A percentile compares a stretch with the other conserved stretches of the same genome.
Conservation (phyloP, 2,329 filamentous ascomycete species). For the Trichoderma asperellum region DNA sequence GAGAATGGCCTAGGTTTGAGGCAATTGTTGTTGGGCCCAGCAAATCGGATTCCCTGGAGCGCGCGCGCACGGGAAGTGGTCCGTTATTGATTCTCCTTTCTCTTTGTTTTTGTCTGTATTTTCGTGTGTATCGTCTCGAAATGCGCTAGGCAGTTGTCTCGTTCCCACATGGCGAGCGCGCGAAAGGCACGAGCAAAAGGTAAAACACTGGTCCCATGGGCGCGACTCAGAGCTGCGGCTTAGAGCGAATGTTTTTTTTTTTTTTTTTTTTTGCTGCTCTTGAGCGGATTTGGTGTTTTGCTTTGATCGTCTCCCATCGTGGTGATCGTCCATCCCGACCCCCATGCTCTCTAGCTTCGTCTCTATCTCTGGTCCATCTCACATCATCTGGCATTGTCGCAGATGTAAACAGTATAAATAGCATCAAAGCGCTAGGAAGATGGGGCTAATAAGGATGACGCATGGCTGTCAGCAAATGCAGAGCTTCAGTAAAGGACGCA, state of each 20-base stretch:
- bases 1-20: slow-evolving; percentile 5
- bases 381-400: slow-evolving; percentile 9
- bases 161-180: neutral
- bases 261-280: neutral
- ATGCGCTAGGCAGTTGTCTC: neutral
- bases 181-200: neutral
- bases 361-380: neutral
- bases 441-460: slow-evolving; percentile 3
- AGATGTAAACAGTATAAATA: neutral
- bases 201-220: neutral
- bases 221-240: neutral
- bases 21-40: slow-evolving; percentile 8
- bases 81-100: neutral
- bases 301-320: neutral
- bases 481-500: neutral
- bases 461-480: slow-evolving; percentile 16
- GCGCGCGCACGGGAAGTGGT: neutral
- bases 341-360: neutral
- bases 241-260: neutral
- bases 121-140: neutral
- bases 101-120: neutral
- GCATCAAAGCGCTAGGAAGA: neutral
- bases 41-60: slow-evolving; percentile 9
- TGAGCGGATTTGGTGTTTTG: neutral
- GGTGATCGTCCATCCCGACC: neutral